Percentiles rank a stretch among this genome's conserved stretches.
These are phyloP conservation scores for Fraxinus nigra DNA, from an alignment of 305 asterid genomes.

Conservation along the genomic window DNA sequence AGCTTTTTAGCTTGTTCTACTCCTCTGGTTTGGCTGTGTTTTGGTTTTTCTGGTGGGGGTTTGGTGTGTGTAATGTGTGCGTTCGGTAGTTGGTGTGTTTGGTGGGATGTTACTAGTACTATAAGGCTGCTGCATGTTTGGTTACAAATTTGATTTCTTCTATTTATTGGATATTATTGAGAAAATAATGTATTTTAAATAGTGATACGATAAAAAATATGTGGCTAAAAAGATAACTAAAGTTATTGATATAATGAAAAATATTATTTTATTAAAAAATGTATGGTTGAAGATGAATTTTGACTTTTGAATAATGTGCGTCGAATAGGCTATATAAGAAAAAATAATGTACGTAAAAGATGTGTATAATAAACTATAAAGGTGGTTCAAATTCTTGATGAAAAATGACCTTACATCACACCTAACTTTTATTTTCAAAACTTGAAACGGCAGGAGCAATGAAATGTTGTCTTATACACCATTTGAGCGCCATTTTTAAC, in stretches of 20 bases:
- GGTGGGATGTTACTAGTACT: not conserved
- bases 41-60: constrained; percentile 1
- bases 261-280: too few species aligned
- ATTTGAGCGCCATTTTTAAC: not conserved
- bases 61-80: constrained; percentile 14
- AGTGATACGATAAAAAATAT: too few species aligned
- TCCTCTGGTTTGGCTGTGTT: constrained; percentile 17
- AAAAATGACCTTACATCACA: not conserved
- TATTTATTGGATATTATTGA: too few species aligned
- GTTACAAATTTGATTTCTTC: not conserved
- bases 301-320: too few species aligned
- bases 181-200: too few species aligned
- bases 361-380: too few species aligned
- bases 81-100: not conserved
- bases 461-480: not conserved
- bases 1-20: constrained; percentile 14
- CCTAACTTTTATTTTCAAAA: too few species aligned
- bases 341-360: too few species aligned
- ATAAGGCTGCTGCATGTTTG: not conserved
- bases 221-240: too few species aligned
- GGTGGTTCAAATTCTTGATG: not conserved
- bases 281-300: too few species aligned
- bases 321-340: too few species aligned
- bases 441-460: not conserved
- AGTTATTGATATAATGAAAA: too few species aligned